These are phyloP conservation scores for Fusarium robinianum DNA, from an alignment of 2,329 filamentous ascomycete species.

Conservation along the genomic window DNA sequence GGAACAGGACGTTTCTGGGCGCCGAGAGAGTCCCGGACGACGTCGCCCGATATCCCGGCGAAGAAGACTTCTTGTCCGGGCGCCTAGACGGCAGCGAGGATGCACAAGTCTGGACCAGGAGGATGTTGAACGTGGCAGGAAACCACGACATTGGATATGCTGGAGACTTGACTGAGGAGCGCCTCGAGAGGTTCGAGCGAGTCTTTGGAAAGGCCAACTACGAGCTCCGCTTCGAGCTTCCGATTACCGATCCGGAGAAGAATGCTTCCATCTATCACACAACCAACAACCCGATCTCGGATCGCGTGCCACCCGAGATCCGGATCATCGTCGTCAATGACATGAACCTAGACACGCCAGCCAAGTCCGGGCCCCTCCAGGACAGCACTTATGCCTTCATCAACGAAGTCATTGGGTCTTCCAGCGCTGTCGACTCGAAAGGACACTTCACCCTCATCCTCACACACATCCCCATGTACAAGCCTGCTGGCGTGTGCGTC, in stretches of 20 bases:
- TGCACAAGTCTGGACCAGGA: conserved; percentile 66
- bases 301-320: conserved; percentile 66
- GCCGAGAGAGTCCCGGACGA: conserved; percentile 66
- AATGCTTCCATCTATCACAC: conserved; percentile 50
- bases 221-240: conserved; percentile 75
- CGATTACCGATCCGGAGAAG: conserved; percentile 46
- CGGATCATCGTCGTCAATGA: conserved; percentile 87
- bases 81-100: conserved; percentile 51
- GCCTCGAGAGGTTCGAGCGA: conserved; percentile 79
- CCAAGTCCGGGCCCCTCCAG: conserved; percentile 68
- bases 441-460: conserved; percentile 80
- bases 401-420: conserved; percentile 67
- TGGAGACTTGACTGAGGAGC: conserved; percentile 79
- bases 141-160: conserved; percentile 98
- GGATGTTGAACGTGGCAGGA: conserved; percentile 86
- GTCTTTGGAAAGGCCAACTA: conserved; percentile 90
- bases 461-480: conserved; percentile 91
- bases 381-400: conserved; percentile 77
- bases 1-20: conserved; percentile 77
- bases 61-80: conserved; percentile 56
- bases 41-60: conserved; percentile 52
- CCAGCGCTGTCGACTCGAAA: conserved; percentile 62
- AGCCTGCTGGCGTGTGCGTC: conserved; percentile 78
- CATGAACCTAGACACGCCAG: conserved; percentile 90
- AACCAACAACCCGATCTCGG: conserved; percentile 50